Percentiles rank a stretch among this genome's conserved stretches.
These are phyloP conservation scores for Blattamonas nauphoetae DNA, from an alignment of 78 protist genomes.

Conservation along the genomic window DNA sequence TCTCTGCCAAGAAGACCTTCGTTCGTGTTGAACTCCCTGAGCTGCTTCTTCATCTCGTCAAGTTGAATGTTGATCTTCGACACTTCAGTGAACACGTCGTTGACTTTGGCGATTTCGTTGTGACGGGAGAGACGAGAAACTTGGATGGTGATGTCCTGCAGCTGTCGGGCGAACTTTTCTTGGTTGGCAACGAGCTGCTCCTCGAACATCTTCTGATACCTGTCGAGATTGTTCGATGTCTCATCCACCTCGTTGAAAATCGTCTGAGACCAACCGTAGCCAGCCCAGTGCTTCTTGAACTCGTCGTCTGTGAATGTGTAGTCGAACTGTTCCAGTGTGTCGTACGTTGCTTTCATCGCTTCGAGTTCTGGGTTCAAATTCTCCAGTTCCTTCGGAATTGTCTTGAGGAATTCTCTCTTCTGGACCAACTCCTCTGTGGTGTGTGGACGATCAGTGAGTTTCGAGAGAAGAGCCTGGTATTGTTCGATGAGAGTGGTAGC, in stretches of 20 bases:
- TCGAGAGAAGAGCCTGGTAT: background rate
- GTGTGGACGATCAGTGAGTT: background rate
- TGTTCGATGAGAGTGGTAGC: background rate
- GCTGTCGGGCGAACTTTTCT: constrained; percentile 27
- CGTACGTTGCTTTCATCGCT: background rate
- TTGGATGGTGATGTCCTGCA: constrained; percentile 13
- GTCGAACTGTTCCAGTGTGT: constrained; percentile 38
- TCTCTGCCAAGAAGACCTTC: constrained; percentile 49
- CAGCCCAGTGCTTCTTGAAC: constrained; percentile 31
- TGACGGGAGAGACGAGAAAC: constrained; percentile 24
- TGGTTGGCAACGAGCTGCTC: constrained; percentile 12
- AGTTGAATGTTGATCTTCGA: background rate
- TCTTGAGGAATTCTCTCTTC: constrained; percentile 15
- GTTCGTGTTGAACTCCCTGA: constrained; percentile 32
- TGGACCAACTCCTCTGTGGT: constrained; percentile 40
- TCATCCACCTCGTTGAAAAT: constrained; percentile 12
- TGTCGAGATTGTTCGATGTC: constrained; percentile 9
- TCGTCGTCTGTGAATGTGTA: constrained; percentile 27
- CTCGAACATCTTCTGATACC: constrained; percentile 29
- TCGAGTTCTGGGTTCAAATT: background rate
- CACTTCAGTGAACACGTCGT: constrained; percentile 41
- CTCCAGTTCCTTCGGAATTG: constrained; percentile 16
- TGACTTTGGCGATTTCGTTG: constrained; percentile 29
- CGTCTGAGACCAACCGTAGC: constrained; percentile 20
- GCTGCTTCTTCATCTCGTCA: background rate